Conservation (phyloP, 2,329 filamentous ascomycete genomes). For the Hypoxylon sp. region DNA sequence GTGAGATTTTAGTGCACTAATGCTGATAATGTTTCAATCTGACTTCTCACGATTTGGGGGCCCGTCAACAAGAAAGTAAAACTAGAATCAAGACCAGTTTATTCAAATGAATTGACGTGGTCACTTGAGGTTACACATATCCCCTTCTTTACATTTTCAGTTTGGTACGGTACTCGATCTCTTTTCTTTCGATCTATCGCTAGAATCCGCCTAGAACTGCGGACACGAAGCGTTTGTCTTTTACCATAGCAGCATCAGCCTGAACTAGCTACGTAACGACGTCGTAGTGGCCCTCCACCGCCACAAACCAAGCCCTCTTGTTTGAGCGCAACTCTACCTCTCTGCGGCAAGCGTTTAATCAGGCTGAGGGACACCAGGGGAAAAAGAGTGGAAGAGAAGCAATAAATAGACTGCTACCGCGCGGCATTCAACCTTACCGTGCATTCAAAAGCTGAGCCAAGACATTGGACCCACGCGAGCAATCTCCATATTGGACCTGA, state of each 20-base stretch:
- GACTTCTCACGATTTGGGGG: slow-evolving; percentile 8
- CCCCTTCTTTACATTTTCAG: slow-evolving; percentile 1
- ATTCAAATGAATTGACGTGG: slow-evolving; percentile 15
- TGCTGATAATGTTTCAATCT: neutral
- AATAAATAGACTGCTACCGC: slow-evolving; percentile 25
- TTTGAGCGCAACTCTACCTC: neutral
- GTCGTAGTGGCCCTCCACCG: neutral
- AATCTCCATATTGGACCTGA: slow-evolving; percentile 40
- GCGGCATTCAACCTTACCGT: slow-evolving; percentile 22
- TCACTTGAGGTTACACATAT: slow-evolving; percentile 19
- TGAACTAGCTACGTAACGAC: neutral
- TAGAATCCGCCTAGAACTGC: slow-evolving; percentile 10
- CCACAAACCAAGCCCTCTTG: neutral
- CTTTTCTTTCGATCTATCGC: slow-evolving; percentile 5
- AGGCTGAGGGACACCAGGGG: neutral
- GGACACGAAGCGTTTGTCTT: slow-evolving; percentile 1
- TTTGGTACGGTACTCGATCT: neutral
- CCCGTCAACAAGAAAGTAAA: slow-evolving; percentile 9
- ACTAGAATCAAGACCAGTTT: slow-evolving; percentile 21
- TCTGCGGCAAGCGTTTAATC: neutral
- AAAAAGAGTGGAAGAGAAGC: neutral
- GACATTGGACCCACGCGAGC: slow-evolving; percentile 44
- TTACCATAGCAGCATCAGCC: neutral
- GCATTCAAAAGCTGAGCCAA: slow-evolving; percentile 27
- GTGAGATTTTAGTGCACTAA: slow-evolving; percentile 31